Evolutionary conservation across 345 rosid species (phyloP).

Genomic region (Gossypium anomalum): DNA sequence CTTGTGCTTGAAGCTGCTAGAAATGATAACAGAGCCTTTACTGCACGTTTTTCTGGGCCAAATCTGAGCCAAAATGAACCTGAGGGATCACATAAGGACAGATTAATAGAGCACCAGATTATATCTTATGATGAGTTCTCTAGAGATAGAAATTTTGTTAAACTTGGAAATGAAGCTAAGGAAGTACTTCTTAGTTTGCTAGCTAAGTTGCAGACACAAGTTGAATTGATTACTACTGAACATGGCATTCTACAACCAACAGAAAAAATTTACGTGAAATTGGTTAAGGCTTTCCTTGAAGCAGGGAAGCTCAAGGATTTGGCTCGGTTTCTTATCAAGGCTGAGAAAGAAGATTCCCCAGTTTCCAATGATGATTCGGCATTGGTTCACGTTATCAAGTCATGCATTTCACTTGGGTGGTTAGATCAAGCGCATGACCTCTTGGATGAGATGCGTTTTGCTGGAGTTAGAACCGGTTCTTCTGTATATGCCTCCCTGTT

Average conservation of each 20-base stretch:
- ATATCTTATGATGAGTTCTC: conserved; percentile 49
- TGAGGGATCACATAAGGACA: conserved; percentile 6
- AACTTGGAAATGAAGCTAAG: conserved; percentile 63
- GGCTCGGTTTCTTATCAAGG: conserved; percentile 64
- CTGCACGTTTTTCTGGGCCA: conserved; percentile 23
- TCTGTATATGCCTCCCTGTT: conserved; percentile 67
- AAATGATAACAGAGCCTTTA: conserved; percentile 23
- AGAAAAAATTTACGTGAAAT: conserved; percentile 53
- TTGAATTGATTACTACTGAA: conserved; percentile 57
- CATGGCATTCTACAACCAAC: conserved; percentile 84
- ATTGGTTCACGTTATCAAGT: conserved; percentile 59
- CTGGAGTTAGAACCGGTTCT: conserved; percentile 66
- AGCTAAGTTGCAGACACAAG: conserved; percentile 50
- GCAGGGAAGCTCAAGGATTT: conserved; percentile 67
- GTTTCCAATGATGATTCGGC: conserved; percentile 65
- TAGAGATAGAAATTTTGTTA: conserved; percentile 47
- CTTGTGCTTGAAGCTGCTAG: conserved; percentile 24
- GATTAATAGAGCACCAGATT: conserved; percentile 22
- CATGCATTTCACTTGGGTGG: conserved; percentile 84
- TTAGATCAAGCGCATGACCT: conserved; percentile 90
- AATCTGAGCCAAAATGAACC: conserved; percentile 22
- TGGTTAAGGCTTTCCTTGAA: conserved; percentile 80
- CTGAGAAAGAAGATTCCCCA: conserved; percentile 65
- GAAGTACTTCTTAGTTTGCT: conserved; percentile 46
- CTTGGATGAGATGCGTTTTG: conserved; percentile 81